Percentiles rank a stretch among this genome's conserved stretches.
Evolutionary conservation across 306 rosid genomes (phyloP).

Genomic region (Ceratonia siliqua): DNA sequence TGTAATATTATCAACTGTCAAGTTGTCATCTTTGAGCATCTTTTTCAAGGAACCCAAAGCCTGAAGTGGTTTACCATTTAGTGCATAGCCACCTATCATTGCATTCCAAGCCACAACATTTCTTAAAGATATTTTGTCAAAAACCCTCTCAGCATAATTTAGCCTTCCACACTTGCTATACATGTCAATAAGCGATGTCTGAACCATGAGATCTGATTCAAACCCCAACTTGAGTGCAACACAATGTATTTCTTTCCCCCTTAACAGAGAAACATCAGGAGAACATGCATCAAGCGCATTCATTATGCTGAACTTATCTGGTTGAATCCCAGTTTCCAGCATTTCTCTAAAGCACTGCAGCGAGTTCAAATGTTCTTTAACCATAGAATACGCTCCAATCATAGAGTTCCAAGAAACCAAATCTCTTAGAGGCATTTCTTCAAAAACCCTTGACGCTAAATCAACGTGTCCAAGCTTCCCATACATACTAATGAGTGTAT

Average conservation of each 20-base stretch:
- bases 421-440: constrained; percentile 50
- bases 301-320: constrained; percentile 47
- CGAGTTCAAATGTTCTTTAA: constrained; percentile 39
- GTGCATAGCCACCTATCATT: constrained; percentile 52
- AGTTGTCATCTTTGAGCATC: constrained; percentile 45
- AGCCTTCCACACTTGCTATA: constrained; percentile 51
- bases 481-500: constrained; percentile 49
- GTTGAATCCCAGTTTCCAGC: constrained; percentile 43
- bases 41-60: constrained; percentile 44
- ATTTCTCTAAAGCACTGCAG: constrained; percentile 46
- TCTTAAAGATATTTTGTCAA: constrained; percentile 38
- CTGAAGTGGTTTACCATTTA: constrained; percentile 19
- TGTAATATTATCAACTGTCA: constrained; percentile 48
- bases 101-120: constrained; percentile 62
- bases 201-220: constrained; percentile 50
- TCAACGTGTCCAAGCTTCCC: constrained; percentile 47
- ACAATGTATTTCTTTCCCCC: constrained; percentile 55
- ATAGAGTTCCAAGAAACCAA: constrained; percentile 64
- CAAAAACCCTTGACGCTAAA: constrained; percentile 51
- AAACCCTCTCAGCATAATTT: constrained; percentile 50
- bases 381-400: constrained; percentile 47
- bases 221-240: constrained; percentile 44
- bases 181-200: constrained; percentile 55
- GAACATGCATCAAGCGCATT: constrained; percentile 54
- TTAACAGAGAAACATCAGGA: constrained; percentile 21